Percentiles rank a stretch among this genome's conserved stretches.
phyloP scores from a whole-genome alignment of 1,139 yeast genomes.

The Zhuliangozyma blackwelliae region DNA sequence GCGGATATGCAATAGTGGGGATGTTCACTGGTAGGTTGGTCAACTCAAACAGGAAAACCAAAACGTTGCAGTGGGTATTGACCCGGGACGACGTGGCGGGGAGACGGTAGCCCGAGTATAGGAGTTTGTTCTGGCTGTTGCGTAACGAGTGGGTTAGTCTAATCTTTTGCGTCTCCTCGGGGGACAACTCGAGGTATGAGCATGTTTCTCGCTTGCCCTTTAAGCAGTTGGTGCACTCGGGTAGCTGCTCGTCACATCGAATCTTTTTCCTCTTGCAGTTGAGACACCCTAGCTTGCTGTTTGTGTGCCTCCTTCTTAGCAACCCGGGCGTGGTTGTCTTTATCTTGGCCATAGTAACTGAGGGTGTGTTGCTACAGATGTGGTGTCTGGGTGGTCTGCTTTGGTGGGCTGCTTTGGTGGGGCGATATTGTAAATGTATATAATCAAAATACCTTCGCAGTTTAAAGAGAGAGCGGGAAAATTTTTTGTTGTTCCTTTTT shows the following conservation, averaged over 20 bases:
- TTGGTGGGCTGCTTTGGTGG: too few species aligned
- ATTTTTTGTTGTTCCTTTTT: too few species aligned
- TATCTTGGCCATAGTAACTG: conserved; percentile 2
- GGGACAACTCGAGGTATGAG: conserved; percentile 26
- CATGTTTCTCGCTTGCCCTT: conserved; percentile 29
- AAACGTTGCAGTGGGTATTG: conserved; percentile 5
- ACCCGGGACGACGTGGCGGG: conserved; percentile 20
- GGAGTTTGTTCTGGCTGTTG: conserved; percentile 25
- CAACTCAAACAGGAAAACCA: conserved; percentile 26
- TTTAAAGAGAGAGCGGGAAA: too few species aligned
- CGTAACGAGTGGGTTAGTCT: conserved; percentile 26
- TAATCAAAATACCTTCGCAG: neutral
- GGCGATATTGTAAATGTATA: neutral
- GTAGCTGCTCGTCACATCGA: conserved; percentile 44
- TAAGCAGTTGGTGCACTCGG: conserved; percentile 38
- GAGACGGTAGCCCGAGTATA: conserved; percentile 24
- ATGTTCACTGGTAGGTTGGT: conserved; percentile 19
- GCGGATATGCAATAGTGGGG: conserved; percentile 20
- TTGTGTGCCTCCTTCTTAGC: conserved; percentile 34
- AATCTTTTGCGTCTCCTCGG: conserved; percentile 23
- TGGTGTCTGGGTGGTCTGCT: too few species aligned
- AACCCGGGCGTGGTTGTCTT: conserved; percentile 9
- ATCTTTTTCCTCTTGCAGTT: conserved; percentile 44
- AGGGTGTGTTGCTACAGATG: too few species aligned
- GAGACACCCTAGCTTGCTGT: conserved; percentile 40